Conservation (phyloP, 768 basidiomycete species). For the Boletellus sp. region DNA sequence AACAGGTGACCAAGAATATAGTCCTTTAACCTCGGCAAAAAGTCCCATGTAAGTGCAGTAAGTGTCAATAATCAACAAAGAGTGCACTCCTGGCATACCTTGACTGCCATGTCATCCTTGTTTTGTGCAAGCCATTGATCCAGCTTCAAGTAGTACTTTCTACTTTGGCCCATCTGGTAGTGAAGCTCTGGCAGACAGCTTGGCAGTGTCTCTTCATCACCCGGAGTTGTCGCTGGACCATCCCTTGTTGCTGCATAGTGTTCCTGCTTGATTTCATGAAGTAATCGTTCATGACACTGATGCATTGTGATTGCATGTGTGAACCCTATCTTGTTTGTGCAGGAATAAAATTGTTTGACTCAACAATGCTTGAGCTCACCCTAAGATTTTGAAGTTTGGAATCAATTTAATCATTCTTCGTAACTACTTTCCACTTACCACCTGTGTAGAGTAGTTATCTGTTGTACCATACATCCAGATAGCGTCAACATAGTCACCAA, state of each 20-base stretch:
- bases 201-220: background rate
- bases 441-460: too few relatives aligned
- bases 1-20: background rate
- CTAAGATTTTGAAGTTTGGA: too few relatives aligned
- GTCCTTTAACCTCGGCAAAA: background rate
- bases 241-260: background rate
- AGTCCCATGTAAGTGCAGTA: background rate
- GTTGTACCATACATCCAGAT: too few relatives aligned
- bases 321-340: slow-evolving; percentile 34
- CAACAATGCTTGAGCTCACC: too few relatives aligned
- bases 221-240: too few relatives aligned
- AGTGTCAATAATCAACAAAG: too few relatives aligned
- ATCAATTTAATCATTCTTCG: too few relatives aligned
- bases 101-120: background rate
- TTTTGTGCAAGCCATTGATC: background rate
- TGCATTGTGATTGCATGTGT: slow-evolving; percentile 29
- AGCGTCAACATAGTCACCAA: too few relatives aligned
- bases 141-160: background rate
- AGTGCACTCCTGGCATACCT: background rate
- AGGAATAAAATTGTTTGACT: slow-evolving; percentile 35
- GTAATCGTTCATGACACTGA: slow-evolving; percentile 12
- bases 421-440: too few relatives aligned
- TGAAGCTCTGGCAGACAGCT: background rate
- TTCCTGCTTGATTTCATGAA: background rate
- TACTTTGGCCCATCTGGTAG: background rate